Conservation (phyloP, 2,329 filamentous ascomycete species). For the Fusarium sp. region DNA sequence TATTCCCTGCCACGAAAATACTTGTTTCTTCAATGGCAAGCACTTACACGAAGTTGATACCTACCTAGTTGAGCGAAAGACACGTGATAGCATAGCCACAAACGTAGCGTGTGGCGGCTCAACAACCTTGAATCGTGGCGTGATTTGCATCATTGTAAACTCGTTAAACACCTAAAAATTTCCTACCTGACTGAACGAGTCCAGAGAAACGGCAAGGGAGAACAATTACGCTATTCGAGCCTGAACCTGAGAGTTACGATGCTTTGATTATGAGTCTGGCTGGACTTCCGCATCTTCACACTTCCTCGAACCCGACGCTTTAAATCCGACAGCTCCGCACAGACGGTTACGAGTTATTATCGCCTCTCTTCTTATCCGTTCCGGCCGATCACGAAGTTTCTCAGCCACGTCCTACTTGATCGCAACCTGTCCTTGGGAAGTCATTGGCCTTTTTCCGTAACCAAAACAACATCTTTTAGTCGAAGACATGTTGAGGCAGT, state of each 20-base stretch:
- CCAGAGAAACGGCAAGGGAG: slow-evolving; percentile 21
- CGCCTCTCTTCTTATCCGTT: slow-evolving; percentile 36
- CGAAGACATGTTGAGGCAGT: slow-evolving; percentile 47
- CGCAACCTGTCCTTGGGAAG: not conserved
- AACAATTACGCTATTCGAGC: slow-evolving; percentile 9
- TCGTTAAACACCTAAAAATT: slow-evolving; percentile 29
- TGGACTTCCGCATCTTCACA: slow-evolving; percentile 13
- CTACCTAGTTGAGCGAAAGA: not conserved
- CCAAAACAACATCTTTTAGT: not conserved
- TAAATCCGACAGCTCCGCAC: slow-evolving; percentile 45
- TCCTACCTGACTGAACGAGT: slow-evolving; percentile 16
- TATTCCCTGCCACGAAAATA: not conserved
- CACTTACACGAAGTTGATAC: not conserved
- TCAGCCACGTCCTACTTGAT: slow-evolving; percentile 7
- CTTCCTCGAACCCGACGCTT: slow-evolving; percentile 25
- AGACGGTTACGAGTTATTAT: slow-evolving; percentile 32
- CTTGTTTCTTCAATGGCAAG: not conserved
- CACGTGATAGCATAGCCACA: slow-evolving; percentile 36
- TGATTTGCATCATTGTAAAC: slow-evolving; percentile 42
- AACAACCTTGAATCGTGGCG: slow-evolving; percentile 36
- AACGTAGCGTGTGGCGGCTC: not conserved
- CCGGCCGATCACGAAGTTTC: slow-evolving; percentile 32
- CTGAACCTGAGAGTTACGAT: slow-evolving; percentile 15
- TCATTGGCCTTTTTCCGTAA: not conserved
- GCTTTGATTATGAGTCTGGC: slow-evolving; percentile 22